phyloP scores from a whole-genome alignment of 2,329 filamentous ascomycete genomes.

The Xylariaceae sp. region DNA sequence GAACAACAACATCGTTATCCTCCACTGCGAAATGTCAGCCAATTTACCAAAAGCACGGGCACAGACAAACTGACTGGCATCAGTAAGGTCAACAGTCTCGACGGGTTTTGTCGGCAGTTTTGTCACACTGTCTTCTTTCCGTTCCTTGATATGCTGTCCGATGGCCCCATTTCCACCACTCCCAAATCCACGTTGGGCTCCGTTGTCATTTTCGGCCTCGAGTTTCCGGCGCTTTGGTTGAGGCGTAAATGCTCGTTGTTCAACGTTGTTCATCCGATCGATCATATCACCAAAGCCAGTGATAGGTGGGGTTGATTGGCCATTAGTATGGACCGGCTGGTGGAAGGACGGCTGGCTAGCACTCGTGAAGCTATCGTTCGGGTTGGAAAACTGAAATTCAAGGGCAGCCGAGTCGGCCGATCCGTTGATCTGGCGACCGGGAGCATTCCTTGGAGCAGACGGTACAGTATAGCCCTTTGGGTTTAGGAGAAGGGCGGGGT shows the following conservation, averaged over 20 bases:
- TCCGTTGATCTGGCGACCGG: conserved; percentile 29
- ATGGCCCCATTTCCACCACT: conserved; percentile 59
- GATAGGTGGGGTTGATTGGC: conserved; percentile 14
- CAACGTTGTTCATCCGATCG: conserved; percentile 75
- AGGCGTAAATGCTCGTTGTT: conserved; percentile 61
- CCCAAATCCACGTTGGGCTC: conserved; percentile 46
- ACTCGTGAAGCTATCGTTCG: conserved; percentile 31
- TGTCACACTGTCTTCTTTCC: conserved; percentile 49
- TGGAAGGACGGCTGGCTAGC: conserved; percentile 19
- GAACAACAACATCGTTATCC: conserved; percentile 61
- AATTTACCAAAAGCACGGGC: conserved; percentile 36
- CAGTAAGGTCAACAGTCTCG: conserved; percentile 62
- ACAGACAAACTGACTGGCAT: conserved; percentile 48
- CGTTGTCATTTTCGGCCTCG: conserved; percentile 47
- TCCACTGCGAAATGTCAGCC: conserved; percentile 39
- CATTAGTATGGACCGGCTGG: conserved; percentile 16
- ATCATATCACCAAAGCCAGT: conserved; percentile 64
- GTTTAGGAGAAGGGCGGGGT: conserved; percentile 46
- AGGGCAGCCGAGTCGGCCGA: conserved; percentile 43
- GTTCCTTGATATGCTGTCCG: conserved; percentile 67
- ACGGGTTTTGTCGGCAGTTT: conserved; percentile 31
- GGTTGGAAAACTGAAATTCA: conserved; percentile 42
- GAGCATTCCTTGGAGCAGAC: conserved; percentile 15
- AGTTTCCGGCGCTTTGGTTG: conserved; percentile 70
- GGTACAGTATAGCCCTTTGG: conserved; percentile 40